A percentile compares a stretch with the other conserved stretches of the same genome.
Conservation (phyloP, 257 asterid species). For the Capsicum chinense region DNA sequence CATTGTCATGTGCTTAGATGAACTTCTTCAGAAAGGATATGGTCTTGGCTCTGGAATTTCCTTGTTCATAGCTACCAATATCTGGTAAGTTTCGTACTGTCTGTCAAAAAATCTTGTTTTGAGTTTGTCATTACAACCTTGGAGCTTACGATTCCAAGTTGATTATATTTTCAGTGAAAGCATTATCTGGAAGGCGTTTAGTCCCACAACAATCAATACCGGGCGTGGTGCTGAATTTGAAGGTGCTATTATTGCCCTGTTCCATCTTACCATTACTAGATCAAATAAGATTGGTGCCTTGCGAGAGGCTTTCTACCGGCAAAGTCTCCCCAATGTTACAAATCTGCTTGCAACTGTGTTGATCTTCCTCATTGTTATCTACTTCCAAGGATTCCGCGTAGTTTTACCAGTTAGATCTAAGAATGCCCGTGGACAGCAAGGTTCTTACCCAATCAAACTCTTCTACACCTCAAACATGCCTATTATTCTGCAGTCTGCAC, state of each 20-base stretch:
- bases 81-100: slow-evolving; percentile 49
- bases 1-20: slow-evolving; percentile 68
- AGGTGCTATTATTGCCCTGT: slow-evolving; percentile 67
- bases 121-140: not conserved
- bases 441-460: slow-evolving; percentile 74
- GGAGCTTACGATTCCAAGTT: slow-evolving; percentile 6
- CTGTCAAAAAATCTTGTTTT: not conserved
- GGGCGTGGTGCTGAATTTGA: slow-evolving; percentile 80
- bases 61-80: slow-evolving; percentile 71
- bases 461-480: slow-evolving; percentile 81
- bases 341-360: slow-evolving; percentile 72
- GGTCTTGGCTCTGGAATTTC: slow-evolving; percentile 79
- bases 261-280: slow-evolving; percentile 67
- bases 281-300: slow-evolving; percentile 71
- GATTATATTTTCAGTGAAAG: slow-evolving; percentile 55
- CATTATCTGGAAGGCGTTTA: slow-evolving; percentile 74
- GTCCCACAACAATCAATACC: slow-evolving; percentile 67
- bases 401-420: slow-evolving; percentile 71
- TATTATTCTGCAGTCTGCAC: slow-evolving; percentile 76
- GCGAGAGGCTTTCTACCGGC: slow-evolving; percentile 75
- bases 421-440: slow-evolving; percentile 72
- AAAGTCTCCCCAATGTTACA: slow-evolving; percentile 75
- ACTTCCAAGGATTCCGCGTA: slow-evolving; percentile 77
- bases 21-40: slow-evolving; percentile 72
- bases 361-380: slow-evolving; percentile 65